These are phyloP conservation scores for Pseudogymnoascus sp. DNA, from an alignment of 2,329 filamentous ascomycete species.

Conservation along the genomic window DNA sequence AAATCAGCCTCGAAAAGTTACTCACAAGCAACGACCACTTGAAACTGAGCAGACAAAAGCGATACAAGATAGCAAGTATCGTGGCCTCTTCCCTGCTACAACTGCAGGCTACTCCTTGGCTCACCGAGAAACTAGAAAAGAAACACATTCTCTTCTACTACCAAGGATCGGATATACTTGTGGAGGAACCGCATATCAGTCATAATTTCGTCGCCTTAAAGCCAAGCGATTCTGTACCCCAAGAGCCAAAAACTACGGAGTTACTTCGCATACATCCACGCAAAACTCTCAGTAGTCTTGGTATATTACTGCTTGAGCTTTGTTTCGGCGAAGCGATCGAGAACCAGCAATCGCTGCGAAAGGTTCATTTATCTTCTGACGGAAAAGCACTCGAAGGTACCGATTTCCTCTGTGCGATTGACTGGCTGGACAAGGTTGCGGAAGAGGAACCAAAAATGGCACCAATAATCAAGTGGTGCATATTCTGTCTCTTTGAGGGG, in stretches of 20 bases:
- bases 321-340: conserved; percentile 22
- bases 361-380: conserved; percentile 13
- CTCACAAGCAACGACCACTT: conserved; percentile 5
- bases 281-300: conserved; percentile 16
- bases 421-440: conserved; percentile 18
- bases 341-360: conserved; percentile 13
- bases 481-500: conserved; percentile 17
- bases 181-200: conserved; percentile 18
- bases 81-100: conserved; percentile 20
- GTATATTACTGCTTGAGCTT: conserved; percentile 22
- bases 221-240: background rate
- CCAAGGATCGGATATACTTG: conserved; percentile 9
- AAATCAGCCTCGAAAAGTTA: conserved; percentile 13
- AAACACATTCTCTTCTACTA: conserved; percentile 19
- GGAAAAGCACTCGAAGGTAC: conserved; percentile 14
- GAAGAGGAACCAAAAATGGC: conserved; percentile 18
- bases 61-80: conserved; percentile 19
- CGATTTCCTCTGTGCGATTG: conserved; percentile 17
- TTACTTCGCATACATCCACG: conserved; percentile 9
- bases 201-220: background rate
- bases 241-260: background rate
- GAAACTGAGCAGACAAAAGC: conserved; percentile 15
- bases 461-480: conserved; percentile 17
- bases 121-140: conserved; percentile 17
- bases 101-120: conserved; percentile 21